Evolutionary conservation across 495 filamentous ascomycete species (phyloP).

Genomic region (Lepidopterella palustris): DNA sequence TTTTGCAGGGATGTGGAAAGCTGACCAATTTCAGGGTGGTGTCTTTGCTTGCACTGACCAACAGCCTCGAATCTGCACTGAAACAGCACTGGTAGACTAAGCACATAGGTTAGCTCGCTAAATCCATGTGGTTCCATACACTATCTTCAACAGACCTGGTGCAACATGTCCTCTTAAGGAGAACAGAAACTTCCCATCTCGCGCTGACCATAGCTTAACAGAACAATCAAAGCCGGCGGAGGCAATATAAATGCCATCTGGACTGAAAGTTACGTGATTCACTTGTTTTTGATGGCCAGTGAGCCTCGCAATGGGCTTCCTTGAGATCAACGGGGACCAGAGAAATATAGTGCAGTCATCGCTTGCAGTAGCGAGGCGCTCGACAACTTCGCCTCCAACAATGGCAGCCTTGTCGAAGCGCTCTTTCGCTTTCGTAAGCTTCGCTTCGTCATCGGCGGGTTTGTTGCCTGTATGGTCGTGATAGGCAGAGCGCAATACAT

Average conservation of each 20-base stretch:
- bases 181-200: constrained; percentile 70
- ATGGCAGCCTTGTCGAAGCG: constrained; percentile 87
- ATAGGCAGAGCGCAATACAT: constrained; percentile 79
- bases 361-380: constrained; percentile 81
- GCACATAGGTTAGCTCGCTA: neutral
- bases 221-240: constrained; percentile 88
- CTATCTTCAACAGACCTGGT: constrained; percentile 44
- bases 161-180: constrained; percentile 90
- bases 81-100: constrained; percentile 78
- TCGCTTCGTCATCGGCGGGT: constrained; percentile 62
- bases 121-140: too few relatives aligned
- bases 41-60: constrained; percentile 84
- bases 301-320: constrained; percentile 79
- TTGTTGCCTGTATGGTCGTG: constrained; percentile 74
- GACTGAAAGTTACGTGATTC: constrained; percentile 91
- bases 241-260: constrained; percentile 79
- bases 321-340: constrained; percentile 77
- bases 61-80: constrained; percentile 75
- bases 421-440: constrained; percentile 66
- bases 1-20: too few relatives aligned
- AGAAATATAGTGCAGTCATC: constrained; percentile 97
- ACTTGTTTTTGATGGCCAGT: constrained; percentile 93
- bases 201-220: constrained; percentile 78
- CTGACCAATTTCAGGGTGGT: constrained; percentile 89
- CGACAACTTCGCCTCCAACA: constrained; percentile 67